Percentiles rank a stretch among this genome's conserved stretches.
Conservation (phyloP, 345 rosid genomes). For the Triadica sebifera region DNA sequence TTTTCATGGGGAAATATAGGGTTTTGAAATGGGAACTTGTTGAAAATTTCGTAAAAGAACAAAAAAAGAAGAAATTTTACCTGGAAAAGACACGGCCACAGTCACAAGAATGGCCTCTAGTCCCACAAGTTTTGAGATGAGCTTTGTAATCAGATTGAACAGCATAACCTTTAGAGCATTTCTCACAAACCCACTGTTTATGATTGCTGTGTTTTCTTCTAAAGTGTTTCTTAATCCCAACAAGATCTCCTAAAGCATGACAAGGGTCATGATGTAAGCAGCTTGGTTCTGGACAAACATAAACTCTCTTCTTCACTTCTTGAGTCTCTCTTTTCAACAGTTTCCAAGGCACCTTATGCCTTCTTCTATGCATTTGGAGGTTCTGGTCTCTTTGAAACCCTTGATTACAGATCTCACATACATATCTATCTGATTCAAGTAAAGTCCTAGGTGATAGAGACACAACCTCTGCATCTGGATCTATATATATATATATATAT, state of each 20-base stretch:
- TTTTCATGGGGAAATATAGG: slow-evolving; percentile 12
- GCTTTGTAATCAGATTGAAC: slow-evolving; percentile 91
- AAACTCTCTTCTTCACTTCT: slow-evolving; percentile 70
- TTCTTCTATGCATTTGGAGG: slow-evolving; percentile 81
- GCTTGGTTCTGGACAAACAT: slow-evolving; percentile 73
- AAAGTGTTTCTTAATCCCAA: slow-evolving; percentile 81
- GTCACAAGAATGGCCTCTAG: slow-evolving; percentile 85
- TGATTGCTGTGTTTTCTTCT: slow-evolving; percentile 75
- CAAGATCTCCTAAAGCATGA: slow-evolving; percentile 84
- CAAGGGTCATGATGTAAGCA: slow-evolving; percentile 85
- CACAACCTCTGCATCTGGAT: slow-evolving; percentile 90
- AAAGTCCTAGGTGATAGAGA: slow-evolving; percentile 71
- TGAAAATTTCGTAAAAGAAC: neutral
- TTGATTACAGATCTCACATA: slow-evolving; percentile 90
- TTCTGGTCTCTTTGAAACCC: slow-evolving; percentile 90
- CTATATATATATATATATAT: slow-evolving; percentile 23
- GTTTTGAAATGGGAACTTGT: neutral
- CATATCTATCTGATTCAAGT: slow-evolving; percentile 72
- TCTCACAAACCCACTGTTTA: slow-evolving; percentile 81
- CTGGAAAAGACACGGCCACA: slow-evolving; percentile 94
- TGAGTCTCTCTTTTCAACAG: slow-evolving; percentile 66
- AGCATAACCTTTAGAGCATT: slow-evolving; percentile 77
- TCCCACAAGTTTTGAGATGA: slow-evolving; percentile 85
- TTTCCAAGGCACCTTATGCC: slow-evolving; percentile 91
- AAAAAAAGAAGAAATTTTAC: slow-evolving; percentile 22